Conservation (phyloP, 2,329 filamentous ascomycete genomes). For the Curvularia spicifera region DNA sequence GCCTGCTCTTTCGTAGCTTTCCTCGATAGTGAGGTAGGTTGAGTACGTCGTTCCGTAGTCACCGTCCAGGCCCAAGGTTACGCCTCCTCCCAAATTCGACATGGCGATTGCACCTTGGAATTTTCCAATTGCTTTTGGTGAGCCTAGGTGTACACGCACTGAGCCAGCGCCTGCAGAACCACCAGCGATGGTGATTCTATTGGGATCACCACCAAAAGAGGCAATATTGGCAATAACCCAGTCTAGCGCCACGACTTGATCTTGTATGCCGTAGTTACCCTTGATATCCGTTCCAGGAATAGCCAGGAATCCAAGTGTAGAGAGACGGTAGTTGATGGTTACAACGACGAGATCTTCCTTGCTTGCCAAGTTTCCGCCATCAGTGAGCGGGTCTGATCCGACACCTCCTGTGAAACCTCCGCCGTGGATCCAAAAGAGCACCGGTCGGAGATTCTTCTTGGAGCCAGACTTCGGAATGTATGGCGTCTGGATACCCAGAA, state of each 20-base stretch:
- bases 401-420: slow-evolving; percentile 63
- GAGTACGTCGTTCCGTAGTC: slow-evolving; percentile 66
- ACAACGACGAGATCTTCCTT: slow-evolving; percentile 67
- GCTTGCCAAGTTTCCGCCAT: slow-evolving; percentile 64
- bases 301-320: slow-evolving; percentile 65
- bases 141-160: slow-evolving; percentile 61
- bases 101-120: slow-evolving; percentile 57
- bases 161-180: slow-evolving; percentile 63
- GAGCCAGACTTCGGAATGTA: slow-evolving; percentile 48
- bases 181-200: slow-evolving; percentile 56
- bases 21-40: slow-evolving; percentile 62
- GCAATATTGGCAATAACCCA: slow-evolving; percentile 57
- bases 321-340: slow-evolving; percentile 65
- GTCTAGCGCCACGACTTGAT: slow-evolving; percentile 59
- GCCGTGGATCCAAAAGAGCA: slow-evolving; percentile 62
- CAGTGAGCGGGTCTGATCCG: slow-evolving; percentile 45
- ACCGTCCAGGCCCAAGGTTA: slow-evolving; percentile 61
- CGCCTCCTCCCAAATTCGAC: slow-evolving; percentile 63
- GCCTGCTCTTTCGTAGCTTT: slow-evolving; percentile 59
- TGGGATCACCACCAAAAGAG: slow-evolving; percentile 57
- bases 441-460: slow-evolving; percentile 53
- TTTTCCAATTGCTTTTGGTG: slow-evolving; percentile 56
- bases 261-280: slow-evolving; percentile 61
- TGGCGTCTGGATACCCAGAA: slow-evolving; percentile 57
- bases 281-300: slow-evolving; percentile 62